Evolutionary conservation across 441 rosid genomes (phyloP).

Genomic region (Macaranga tanarius): DNA sequence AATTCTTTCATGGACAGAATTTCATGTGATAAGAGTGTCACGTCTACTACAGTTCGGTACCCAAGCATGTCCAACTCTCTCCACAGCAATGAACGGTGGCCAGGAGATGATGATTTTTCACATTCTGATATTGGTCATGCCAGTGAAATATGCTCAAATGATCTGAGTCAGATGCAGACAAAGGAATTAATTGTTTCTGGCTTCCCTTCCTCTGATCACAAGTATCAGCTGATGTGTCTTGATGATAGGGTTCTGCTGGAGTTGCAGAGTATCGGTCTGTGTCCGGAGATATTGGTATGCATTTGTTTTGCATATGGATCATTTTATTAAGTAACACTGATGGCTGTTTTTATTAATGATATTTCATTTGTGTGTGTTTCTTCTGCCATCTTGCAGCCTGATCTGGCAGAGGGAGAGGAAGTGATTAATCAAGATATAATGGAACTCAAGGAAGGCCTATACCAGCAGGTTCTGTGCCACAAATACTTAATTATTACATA

Average conservation of each 20-base stretch:
- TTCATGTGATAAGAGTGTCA: slow-evolving; percentile 63
- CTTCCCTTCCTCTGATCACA: slow-evolving; percentile 48
- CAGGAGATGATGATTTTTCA: slow-evolving; percentile 55
- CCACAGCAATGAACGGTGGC: slow-evolving; percentile 63
- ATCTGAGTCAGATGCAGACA: slow-evolving; percentile 45
- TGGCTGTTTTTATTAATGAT: slow-evolving; percentile 12
- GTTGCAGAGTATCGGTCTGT: slow-evolving; percentile 80
- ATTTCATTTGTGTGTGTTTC: slow-evolving; percentile 12
- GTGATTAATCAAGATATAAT: slow-evolving; percentile 56
- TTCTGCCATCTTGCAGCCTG: slow-evolving; percentile 65
- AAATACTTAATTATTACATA: not conserved
- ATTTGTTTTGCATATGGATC: slow-evolving; percentile 10
- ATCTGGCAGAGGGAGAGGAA: slow-evolving; percentile 78
- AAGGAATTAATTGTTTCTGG: slow-evolving; percentile 44
- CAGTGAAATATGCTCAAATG: slow-evolving; percentile 51
- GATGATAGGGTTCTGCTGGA: slow-evolving; percentile 81
- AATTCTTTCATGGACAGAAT: slow-evolving; percentile 50
- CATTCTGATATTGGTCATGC: slow-evolving; percentile 52
- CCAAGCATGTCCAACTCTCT: slow-evolving; percentile 55
- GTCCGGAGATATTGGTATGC: slow-evolving; percentile 79
- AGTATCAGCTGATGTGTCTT: slow-evolving; percentile 68
- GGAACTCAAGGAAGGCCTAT: slow-evolving; percentile 64
- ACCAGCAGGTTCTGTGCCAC: slow-evolving; percentile 55
- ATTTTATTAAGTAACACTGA: not conserved
- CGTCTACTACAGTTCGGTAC: slow-evolving; percentile 51